Evolutionary conservation across 257 asterid genomes (phyloP), one percentile per base, ranked within the genome.

Genomic region (Solanum chaucha): DNA sequence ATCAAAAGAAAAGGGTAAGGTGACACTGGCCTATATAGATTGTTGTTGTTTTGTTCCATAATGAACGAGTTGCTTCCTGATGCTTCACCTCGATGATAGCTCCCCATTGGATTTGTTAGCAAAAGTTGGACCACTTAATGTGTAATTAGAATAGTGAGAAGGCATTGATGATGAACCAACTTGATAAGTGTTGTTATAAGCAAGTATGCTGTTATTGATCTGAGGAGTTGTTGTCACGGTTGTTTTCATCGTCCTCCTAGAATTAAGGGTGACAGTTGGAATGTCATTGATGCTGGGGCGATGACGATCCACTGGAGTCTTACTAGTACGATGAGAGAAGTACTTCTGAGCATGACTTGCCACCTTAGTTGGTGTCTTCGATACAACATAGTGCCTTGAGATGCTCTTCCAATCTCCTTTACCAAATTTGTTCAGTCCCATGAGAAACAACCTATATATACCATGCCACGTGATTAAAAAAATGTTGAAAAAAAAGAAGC

Each of bases 371-470:
- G 94, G 91, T 48, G 91, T 92, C 75, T 90, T 90, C 34, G 87
- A 86, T 9, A 58, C 7, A 7, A 92, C 94, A 34, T 87, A 90
- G 90, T 89, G 67, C 86, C 92, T 90, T 2, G 95, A 91, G 68
- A 93, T 93, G 90, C 92, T 91, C 19, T 91, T 86, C 95, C 95
- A 91, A 55, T 93, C 92, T 0, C 95, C 96, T 84, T 89, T 93
- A 1, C 93, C 94, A 9, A 74, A 92, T 32, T 35, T 89, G 86
- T 90, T 87, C 13, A 91, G 87, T 73, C 96, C 95, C 89, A 90
- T 89, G 6, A 93, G 87, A 36, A 93, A 93, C 86, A 88, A 11
- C 90, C 95, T 93, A 82, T 8, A 70, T 30, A 32, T 70, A 32
- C 3, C 77, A 32, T 30, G 77, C 5, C 67, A 68, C 6, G 17